Evolutionary conservation across 352 stramenopile genomes (phyloP).

Genomic region (Halophytophthora polymorphica): DNA sequence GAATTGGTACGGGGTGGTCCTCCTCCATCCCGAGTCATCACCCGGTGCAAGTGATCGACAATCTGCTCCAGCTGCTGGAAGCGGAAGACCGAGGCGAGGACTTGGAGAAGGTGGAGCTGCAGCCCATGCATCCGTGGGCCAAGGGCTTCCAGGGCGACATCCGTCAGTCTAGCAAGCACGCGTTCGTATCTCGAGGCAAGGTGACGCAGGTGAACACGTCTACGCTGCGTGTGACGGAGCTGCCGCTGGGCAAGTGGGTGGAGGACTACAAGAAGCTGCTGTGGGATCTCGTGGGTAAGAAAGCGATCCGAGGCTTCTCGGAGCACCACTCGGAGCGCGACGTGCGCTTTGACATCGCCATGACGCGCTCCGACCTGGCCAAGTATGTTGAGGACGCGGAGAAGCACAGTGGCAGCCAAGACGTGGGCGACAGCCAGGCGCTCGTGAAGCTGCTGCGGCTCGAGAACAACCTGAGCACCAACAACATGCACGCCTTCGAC

Average conservation of each 20-base stretch:
- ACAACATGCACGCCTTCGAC: constrained; percentile 99
- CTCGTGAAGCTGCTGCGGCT: constrained; percentile 94
- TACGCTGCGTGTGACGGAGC: constrained; percentile 95
- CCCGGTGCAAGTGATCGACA: constrained; percentile 95
- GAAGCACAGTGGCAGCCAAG: constrained; percentile 13
- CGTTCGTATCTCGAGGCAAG: constrained; percentile 72
- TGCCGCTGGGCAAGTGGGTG: constrained; percentile 97
- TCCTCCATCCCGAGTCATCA: constrained; percentile 95
- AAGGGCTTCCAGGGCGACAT: constrained; percentile 95
- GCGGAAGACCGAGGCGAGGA: constrained; percentile 44
- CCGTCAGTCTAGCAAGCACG: constrained; percentile 52
- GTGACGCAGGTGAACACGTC: constrained; percentile 85
- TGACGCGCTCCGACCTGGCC: constrained; percentile 79
- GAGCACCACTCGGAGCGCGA: constrained; percentile 97
- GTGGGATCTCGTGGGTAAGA: constrained; percentile 89
- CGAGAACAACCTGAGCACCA: constrained; percentile 90
- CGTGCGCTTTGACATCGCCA: constrained; percentile 77
- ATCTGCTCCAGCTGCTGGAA: constrained; percentile 86
- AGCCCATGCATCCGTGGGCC: constrained; percentile 93
- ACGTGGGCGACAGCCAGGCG: constrained; percentile 30
- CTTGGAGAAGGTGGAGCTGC: constrained; percentile 27
- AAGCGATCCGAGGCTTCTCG: constrained; percentile 87
- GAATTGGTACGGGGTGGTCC: constrained; percentile 98
- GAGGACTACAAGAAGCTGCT: constrained; percentile 99
- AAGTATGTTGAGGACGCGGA: constrained; percentile 50